Evolutionary conservation across 106 monocot species (phyloP).

Genomic region (Acorus gramineus): DNA sequence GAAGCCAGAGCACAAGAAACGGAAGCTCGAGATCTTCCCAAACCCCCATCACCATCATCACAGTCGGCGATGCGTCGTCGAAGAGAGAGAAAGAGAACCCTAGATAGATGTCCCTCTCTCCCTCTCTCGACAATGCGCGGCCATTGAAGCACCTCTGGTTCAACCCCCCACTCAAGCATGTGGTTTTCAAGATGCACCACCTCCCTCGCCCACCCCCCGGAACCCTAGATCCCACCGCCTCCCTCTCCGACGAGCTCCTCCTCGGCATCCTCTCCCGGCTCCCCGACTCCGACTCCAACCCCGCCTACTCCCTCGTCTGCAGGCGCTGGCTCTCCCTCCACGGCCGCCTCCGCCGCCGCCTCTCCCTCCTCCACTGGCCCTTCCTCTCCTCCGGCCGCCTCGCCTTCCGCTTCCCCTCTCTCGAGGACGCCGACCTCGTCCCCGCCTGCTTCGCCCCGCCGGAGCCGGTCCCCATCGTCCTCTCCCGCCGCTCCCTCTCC

Average conservation of each 20-base stretch:
- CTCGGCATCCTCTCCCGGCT: conserved; percentile 50
- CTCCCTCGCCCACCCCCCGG: neutral
- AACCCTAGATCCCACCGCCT: conserved; percentile 31
- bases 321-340: conserved; percentile 74
- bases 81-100: no score
- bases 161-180: conserved; percentile 23
- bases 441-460: conserved; percentile 52
- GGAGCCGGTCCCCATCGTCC: conserved; percentile 14
- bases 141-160: no score
- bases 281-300: conserved; percentile 9
- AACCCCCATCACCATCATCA: no score
- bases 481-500: conserved; percentile 47
- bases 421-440: conserved; percentile 61
- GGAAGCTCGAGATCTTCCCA: no score
- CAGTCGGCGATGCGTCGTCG: no score
- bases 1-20: no score
- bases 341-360: conserved; percentile 51
- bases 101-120: no score
- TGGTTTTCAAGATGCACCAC: conserved; percentile 23
- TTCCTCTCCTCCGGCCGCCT: conserved; percentile 34
- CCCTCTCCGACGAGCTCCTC: conserved; percentile 75
- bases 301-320: conserved; percentile 55
- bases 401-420: conserved; percentile 49
- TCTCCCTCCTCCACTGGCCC: conserved; percentile 58
- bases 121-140: no score